phyloP scores from a whole-genome alignment of 768 basidiomycete species.

The Mycena galericulata region DNA sequence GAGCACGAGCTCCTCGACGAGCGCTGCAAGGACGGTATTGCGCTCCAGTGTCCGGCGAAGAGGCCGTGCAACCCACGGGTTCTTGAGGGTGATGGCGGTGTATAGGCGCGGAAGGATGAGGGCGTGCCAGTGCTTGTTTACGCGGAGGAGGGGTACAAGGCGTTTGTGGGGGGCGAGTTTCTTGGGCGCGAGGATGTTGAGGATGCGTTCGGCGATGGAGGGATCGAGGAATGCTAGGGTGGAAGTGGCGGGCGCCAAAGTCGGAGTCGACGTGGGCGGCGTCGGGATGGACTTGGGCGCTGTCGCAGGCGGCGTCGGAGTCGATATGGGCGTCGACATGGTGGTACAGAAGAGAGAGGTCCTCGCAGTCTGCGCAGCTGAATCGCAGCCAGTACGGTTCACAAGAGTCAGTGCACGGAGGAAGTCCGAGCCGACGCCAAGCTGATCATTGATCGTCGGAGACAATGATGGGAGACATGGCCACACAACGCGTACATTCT shows the following conservation, averaged over 20 bases:
- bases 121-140: slow-evolving; percentile 28
- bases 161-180: slow-evolving; percentile 28
- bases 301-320: not conserved
- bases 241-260: not conserved
- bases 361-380: not conserved
- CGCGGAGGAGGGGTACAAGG: slow-evolving; percentile 21
- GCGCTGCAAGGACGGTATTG: slow-evolving; percentile 2
- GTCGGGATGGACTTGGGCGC: not conserved
- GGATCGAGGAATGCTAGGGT: slow-evolving; percentile 20
- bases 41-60: slow-evolving; percentile 16
- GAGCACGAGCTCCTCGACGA: slow-evolving; percentile 21
- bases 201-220: slow-evolving; percentile 20
- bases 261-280: not conserved
- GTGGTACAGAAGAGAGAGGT: not conserved
- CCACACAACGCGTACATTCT: too few relatives aligned
- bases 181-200: slow-evolving; percentile 23
- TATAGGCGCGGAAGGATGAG: slow-evolving; percentile 1
- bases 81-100: slow-evolving; percentile 22
- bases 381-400: slow-evolving; percentile 9
- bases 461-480: too few relatives aligned
- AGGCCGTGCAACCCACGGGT: slow-evolving; percentile 23
- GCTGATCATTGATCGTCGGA: too few relatives aligned
- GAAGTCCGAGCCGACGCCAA: not conserved
- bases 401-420: not conserved
- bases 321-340: slow-evolving; percentile 14